A percentile compares a stretch with the other conserved stretches of the same genome.
Conservation (phyloP, 2,329 filamentous ascomycete species). For the Neonectria sp. region DNA sequence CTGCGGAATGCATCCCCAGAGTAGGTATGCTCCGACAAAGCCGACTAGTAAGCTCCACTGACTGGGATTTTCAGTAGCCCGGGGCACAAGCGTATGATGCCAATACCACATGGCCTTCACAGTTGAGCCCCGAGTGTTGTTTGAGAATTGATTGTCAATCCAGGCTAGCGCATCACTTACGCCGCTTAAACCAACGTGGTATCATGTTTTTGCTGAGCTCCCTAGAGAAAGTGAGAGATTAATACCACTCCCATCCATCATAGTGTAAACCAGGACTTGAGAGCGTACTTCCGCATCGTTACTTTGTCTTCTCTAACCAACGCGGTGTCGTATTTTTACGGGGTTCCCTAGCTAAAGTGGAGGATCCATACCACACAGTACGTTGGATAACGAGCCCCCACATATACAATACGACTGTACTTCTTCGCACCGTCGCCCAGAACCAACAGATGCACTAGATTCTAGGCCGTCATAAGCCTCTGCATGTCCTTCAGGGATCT, state of each 20-base stretch:
- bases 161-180: not conserved
- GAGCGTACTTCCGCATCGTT: not conserved
- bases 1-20: not conserved
- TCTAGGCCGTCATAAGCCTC: too few relatives aligned
- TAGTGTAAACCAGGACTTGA: not conserved
- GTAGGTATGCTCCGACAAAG: not conserved
- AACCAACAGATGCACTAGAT: not conserved
- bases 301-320: not conserved
- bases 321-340: not conserved
- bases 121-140: not conserved
- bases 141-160: not conserved
- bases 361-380: not conserved
- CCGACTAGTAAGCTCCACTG: not conserved
- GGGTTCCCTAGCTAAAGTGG: too few relatives aligned
- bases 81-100: not conserved
- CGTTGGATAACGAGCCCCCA: not conserved
- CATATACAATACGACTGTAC: not conserved
- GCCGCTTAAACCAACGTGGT: not conserved
- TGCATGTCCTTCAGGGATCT: too few relatives aligned
- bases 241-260: too few relatives aligned
- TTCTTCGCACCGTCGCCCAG: not conserved
- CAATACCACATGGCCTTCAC: not conserved
- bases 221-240: not conserved
- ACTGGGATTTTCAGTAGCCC: not conserved
- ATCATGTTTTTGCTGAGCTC: not conserved